A percentile compares a stretch with the other conserved stretches of the same genome.
Conservation (phyloP, 306 rosid genomes). For the Myrica gale region DNA sequence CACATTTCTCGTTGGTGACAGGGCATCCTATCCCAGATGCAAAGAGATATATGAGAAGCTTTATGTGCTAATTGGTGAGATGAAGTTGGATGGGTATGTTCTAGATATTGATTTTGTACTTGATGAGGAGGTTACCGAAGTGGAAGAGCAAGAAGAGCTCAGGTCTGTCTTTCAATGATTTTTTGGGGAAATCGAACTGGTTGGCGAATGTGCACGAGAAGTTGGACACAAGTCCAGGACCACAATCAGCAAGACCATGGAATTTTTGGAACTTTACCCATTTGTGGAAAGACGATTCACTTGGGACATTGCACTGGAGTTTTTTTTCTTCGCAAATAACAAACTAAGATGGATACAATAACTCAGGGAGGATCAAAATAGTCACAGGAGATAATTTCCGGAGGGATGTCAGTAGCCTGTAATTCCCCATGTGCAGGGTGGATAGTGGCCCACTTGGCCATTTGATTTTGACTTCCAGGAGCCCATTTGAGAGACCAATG, state of each 20-base stretch:
- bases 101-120: conserved; percentile 41
- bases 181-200: not conserved
- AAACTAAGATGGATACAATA: no score
- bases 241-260: not conserved
- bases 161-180: not conserved
- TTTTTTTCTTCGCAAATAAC: not conserved
- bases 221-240: not conserved
- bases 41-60: conserved; percentile 58
- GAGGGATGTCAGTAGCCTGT: no score
- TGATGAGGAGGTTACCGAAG: conserved; percentile 45
- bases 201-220: not conserved
- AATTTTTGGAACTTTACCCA: not conserved
- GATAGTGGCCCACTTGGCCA: no score
- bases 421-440: no score
- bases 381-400: no score
- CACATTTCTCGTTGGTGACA: conserved; percentile 74
- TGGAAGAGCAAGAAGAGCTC: conserved; percentile 26
- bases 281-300: not conserved
- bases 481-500: no score
- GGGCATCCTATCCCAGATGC: conserved; percentile 82
- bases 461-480: no score
- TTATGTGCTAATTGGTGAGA: conserved; percentile 58
- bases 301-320: not conserved
- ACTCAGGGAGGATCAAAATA: no score
- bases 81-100: conserved; percentile 56